Percentiles rank a stretch among this genome's conserved stretches.
These are phyloP conservation scores for Kewa caespitosa DNA, from an alignment of 179 eudicot species.

Conservation along the genomic window DNA sequence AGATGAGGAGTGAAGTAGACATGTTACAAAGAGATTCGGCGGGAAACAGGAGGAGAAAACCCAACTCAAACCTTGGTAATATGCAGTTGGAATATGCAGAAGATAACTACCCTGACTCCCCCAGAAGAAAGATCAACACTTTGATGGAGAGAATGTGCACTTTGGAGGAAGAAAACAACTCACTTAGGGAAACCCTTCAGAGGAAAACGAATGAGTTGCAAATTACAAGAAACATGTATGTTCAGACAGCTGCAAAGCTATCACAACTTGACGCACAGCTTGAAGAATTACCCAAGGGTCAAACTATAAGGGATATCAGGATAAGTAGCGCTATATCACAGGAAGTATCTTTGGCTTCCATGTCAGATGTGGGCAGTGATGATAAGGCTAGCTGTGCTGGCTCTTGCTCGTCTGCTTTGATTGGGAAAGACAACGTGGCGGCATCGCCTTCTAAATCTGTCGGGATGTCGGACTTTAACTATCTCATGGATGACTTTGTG, in stretches of 20 bases:
- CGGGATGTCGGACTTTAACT: conserved; percentile 56
- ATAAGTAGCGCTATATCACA: conserved; percentile 21
- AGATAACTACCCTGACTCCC: conserved; percentile 40
- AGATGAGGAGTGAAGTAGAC: conserved; percentile 82
- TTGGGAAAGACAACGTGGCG: conserved; percentile 40
- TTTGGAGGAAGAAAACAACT: conserved; percentile 73
- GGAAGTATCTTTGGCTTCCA: conserved; percentile 47
- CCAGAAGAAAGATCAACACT: conserved; percentile 39
- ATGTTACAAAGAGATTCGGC: conserved; percentile 44
- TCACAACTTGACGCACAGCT: conserved; percentile 46
- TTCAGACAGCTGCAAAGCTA: conserved; percentile 41
- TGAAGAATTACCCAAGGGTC: conserved; percentile 38
- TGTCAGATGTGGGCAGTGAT: conserved; percentile 73
- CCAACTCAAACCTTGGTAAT: conserved; percentile 42
- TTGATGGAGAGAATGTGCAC: conserved; percentile 49
- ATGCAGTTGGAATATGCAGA: conserved; percentile 36
- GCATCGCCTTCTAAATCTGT: conserved; percentile 40
- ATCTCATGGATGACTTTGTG: conserved; percentile 86
- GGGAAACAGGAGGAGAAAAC: conserved; percentile 46
- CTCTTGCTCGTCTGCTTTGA: conserved; percentile 63
- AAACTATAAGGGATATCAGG: conserved; percentile 22
- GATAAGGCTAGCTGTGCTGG: conserved; percentile 70
- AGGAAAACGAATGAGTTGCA: conserved; percentile 52
- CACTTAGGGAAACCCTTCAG: conserved; percentile 46
- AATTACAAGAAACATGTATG: conserved; percentile 37